Evolutionary conservation across 2,329 filamentous ascomycete genomes (phyloP), one percentile per base, ranked within the genome.

Genomic region (Shiraia sp.): DNA sequence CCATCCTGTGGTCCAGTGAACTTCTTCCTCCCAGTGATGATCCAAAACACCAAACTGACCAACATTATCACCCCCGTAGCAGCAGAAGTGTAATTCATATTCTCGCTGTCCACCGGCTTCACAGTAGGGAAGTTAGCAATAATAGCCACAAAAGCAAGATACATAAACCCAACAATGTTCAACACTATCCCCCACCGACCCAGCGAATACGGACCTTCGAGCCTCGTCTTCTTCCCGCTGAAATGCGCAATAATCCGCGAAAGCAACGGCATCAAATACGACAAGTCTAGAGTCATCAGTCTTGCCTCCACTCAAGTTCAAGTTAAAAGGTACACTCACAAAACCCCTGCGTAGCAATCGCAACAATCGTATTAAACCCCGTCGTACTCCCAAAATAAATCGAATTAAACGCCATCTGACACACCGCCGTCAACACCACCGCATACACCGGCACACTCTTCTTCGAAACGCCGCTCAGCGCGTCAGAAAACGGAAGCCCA

Each of bases 21-120:
- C 15, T 72, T 61, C 48, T 72, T 76, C 39, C 71, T 60, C 0
- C 75, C 78, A 0, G 75, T 79, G 1, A 72, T 76, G 6, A 79
- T 44, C 79, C 78, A 81, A 1, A 76, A 81, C 2, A 75, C 53
- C 1, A 71, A 29, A 12, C 73, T 76, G 13, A 82, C 67, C 4
- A 80, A 45, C 58, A 75, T 79, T 27, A 81, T 75, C 2, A 78
- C 67, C 0, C 79, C 79, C 22, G 81, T 74, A 0, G 79, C 79
- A 1, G 79, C 79, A 15, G 72, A 75, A 0, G 77, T 81, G 49
- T 81, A 81, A 43, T 81, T 82, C 79, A 82, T 82, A 25, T 78
- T 79, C 17, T 78, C 71, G 24, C 69, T 69, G 1, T 66, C 70
- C n/a, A 82, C 77, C 0, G 79, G 80, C 6, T 61, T 72, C 0